These are phyloP conservation scores for Secale cereale DNA, from an alignment of 176 grass and related monocot genomes.

Conservation along the genomic window DNA sequence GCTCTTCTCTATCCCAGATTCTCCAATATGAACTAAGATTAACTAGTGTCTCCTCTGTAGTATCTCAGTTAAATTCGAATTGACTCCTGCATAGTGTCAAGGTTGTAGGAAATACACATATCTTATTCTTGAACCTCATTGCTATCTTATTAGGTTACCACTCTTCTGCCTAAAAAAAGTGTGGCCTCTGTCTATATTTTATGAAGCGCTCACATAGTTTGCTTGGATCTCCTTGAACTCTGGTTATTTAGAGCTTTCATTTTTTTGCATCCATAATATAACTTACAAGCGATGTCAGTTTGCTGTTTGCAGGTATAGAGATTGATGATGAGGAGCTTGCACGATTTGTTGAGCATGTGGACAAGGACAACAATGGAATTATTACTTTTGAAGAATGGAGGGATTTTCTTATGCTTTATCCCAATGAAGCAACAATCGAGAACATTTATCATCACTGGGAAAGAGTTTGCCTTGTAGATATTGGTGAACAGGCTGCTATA, in stretches of 20 bases:
- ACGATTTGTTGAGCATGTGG: slow-evolving; percentile 93
- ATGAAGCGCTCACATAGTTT: not conserved
- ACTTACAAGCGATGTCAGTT: slow-evolving; percentile 54
- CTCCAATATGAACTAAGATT: not conserved
- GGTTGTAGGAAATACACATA: not conserved
- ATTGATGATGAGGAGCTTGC: slow-evolving; percentile 94
- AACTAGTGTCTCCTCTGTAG: not conserved
- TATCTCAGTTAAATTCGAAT: not conserved
- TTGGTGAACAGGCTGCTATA: slow-evolving; percentile 94
- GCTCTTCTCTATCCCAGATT: slow-evolving; percentile 20
- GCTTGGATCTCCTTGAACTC: not conserved
- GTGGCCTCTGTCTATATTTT: not conserved
- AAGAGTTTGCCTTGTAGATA: slow-evolving; percentile 90
- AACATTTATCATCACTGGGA: slow-evolving; percentile 99
- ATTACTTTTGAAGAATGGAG: slow-evolving; percentile 99
- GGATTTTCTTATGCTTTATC: slow-evolving; percentile 97
- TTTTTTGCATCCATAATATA: slow-evolving; percentile 26
- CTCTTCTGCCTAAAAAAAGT: not conserved
- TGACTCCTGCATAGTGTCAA: not conserved
- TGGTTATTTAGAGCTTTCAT: slow-evolving; percentile 8
- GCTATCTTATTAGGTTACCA: not conserved
- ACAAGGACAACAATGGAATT: slow-evolving; percentile 96
- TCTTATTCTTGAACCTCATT: not conserved
- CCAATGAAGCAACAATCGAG: slow-evolving; percentile 87
- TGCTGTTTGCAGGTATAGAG: slow-evolving; percentile 85